Conservation (phyloP, 345 rosid genomes). For the Reutealis trisperma region DNA sequence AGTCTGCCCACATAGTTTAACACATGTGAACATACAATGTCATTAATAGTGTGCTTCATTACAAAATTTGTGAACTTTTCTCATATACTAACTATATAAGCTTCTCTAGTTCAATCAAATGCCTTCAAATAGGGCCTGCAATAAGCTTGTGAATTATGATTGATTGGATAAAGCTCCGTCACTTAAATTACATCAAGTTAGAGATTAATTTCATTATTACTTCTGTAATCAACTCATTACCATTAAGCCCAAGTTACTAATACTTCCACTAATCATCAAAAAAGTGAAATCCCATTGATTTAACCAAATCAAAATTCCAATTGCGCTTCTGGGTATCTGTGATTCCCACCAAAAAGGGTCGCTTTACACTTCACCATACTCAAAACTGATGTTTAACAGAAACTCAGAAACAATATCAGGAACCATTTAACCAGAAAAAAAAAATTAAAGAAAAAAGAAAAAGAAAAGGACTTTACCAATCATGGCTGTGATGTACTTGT, state of each 20-base stretch:
- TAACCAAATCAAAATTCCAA: neutral
- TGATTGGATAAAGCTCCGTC: no score
- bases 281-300: slow-evolving; percentile 2
- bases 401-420: neutral
- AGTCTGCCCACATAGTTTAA: slow-evolving; percentile 45
- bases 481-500: slow-evolving; percentile 9
- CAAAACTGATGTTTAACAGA: neutral
- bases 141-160: neutral
- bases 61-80: neutral
- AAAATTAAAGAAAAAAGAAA: neutral
- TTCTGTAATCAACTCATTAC: neutral
- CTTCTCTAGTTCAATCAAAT: slow-evolving; percentile 1
- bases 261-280: neutral
- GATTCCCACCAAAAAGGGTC: neutral
- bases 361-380: neutral
- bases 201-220: neutral
- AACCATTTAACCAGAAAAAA: neutral
- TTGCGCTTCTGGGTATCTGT: slow-evolving; percentile 9
- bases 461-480: slow-evolving; percentile 16
- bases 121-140: neutral
- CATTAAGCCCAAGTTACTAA: neutral
- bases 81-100: neutral
- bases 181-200: neutral
- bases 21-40: neutral
- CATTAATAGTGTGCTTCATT: neutral